Percentiles rank a stretch among this genome's conserved stretches.
These are phyloP conservation scores for Strobilomyces confusus DNA, from an alignment of 768 basidiomycete genomes.

Conservation along the genomic window DNA sequence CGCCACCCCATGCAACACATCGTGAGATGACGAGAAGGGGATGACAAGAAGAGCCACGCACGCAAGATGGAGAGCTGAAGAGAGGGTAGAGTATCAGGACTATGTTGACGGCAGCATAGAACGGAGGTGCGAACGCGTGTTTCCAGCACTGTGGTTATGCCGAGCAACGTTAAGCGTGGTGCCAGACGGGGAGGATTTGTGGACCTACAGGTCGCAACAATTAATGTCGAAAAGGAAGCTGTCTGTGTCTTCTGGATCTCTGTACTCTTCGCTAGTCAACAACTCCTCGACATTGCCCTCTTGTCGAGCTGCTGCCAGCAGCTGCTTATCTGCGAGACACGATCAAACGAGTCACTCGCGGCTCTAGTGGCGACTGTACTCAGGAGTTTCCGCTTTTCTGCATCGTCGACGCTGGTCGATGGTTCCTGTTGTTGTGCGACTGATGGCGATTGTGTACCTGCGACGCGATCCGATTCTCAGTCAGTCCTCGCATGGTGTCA, in stretches of 20 bases:
- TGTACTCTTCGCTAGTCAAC: conserved; percentile 15
- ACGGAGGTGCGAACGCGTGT: conserved; percentile 26
- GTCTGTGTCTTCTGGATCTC: conserved; percentile 14
- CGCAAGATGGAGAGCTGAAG: conserved; percentile 31
- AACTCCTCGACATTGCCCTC: conserved; percentile 26
- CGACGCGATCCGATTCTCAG: too few relatives aligned
- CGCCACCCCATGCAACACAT: conserved; percentile 13
- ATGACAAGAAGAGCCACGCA: conserved; percentile 10
- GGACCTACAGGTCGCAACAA: conserved; percentile 28
- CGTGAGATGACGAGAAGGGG: neutral
- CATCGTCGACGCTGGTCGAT: neutral
- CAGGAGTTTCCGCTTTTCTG: conserved; percentile 16
- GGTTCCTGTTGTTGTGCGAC: too few relatives aligned
- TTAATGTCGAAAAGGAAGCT: conserved; percentile 30
- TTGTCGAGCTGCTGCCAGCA: conserved; percentile 24
- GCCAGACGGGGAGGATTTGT: neutral
- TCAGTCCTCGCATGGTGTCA: too few relatives aligned
- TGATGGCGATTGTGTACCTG: too few relatives aligned
- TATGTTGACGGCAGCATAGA: neutral
- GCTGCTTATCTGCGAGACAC: conserved; percentile 19
- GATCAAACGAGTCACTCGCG: neutral
- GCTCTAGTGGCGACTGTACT: conserved; percentile 8
- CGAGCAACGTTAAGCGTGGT: neutral
- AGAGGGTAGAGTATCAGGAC: conserved; percentile 8
- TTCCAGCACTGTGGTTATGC: conserved; percentile 19